Conservation (phyloP, 1,139 yeast genomes). For the Pneumocystis wakefieldiae region DNA sequence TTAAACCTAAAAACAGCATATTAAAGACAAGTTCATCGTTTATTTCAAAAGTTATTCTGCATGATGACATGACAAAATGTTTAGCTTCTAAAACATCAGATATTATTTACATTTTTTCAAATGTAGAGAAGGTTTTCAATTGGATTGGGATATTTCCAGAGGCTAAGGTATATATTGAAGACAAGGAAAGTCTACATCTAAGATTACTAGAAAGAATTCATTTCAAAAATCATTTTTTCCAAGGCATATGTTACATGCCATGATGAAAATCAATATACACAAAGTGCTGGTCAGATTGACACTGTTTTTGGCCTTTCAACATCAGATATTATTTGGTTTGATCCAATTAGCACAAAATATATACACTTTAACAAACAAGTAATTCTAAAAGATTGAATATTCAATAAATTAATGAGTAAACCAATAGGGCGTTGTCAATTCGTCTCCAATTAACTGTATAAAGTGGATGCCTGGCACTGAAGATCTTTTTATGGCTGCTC, state of each 20-base stretch:
- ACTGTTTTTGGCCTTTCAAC: slow-evolving; percentile 37
- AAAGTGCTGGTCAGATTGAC: slow-evolving; percentile 31
- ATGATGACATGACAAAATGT: slow-evolving; percentile 24
- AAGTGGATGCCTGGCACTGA: slow-evolving; percentile 31
- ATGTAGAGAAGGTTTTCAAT: slow-evolving; percentile 25
- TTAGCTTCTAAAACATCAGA: slow-evolving; percentile 21
- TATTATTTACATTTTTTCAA: slow-evolving; percentile 23
- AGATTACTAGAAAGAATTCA: slow-evolving; percentile 23
- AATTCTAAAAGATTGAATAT: slow-evolving; percentile 13
- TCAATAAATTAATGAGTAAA: background rate
- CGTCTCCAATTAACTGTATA: slow-evolving; percentile 26
- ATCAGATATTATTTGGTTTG: slow-evolving; percentile 45
- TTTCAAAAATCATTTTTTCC: slow-evolving; percentile 28
- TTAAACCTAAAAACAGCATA: slow-evolving; percentile 23
- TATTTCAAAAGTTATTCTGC: slow-evolving; percentile 27
- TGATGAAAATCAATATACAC: slow-evolving; percentile 25
- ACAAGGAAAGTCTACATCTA: background rate
- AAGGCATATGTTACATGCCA: slow-evolving; percentile 30
- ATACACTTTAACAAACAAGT: slow-evolving; percentile 36
- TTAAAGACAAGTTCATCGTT: slow-evolving; percentile 28
- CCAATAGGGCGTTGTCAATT: slow-evolving; percentile 24
- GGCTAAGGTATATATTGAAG: slow-evolving; percentile 3
- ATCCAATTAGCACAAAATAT: slow-evolving; percentile 33
- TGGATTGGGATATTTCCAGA: slow-evolving; percentile 24
- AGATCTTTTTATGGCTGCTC: slow-evolving; percentile 27